A percentile compares a stretch with the other conserved stretches of the same genome.
phyloP scores from a whole-genome alignment of 2,329 filamentous ascomycete genomes.

The Fusarium keratoplasticum region DNA sequence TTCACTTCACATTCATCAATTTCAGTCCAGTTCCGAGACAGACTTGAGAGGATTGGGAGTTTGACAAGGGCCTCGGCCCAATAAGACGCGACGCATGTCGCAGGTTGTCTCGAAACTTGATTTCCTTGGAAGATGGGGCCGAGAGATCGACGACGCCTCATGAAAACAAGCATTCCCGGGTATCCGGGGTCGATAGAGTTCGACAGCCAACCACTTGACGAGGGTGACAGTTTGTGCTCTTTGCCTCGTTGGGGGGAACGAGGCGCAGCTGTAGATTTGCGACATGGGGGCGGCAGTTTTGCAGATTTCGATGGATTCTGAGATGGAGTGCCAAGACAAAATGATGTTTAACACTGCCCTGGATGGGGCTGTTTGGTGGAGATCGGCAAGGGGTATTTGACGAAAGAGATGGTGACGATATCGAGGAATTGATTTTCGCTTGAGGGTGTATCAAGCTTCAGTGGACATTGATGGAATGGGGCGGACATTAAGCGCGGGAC shows the following conservation, averaged over 20 bases:
- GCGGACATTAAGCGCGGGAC: background rate
- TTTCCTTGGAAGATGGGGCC: background rate
- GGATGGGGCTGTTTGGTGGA: background rate
- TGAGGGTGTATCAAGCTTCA: background rate
- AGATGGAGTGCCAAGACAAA: constrained; percentile 26
- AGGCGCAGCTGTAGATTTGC: constrained; percentile 35
- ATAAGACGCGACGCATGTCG: background rate
- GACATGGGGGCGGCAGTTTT: constrained; percentile 2
- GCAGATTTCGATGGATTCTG: constrained; percentile 1
- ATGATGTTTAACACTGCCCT: constrained; percentile 17
- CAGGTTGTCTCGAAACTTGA: constrained; percentile 1
- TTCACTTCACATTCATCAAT: background rate
- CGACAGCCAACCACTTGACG: constrained; percentile 18
- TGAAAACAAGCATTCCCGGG: constrained; percentile 7
- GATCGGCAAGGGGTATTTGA: background rate
- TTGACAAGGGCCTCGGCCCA: constrained; percentile 12
- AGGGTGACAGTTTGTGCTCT: constrained; percentile 26
- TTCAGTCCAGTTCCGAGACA: background rate
- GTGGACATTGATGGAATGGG: background rate
- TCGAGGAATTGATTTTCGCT: background rate
- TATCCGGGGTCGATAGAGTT: constrained; percentile 6
- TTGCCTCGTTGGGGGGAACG: constrained; percentile 4
- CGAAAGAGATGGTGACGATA: background rate
- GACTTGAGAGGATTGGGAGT: background rate
- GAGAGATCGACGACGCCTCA: background rate